Percentiles rank a stretch among this genome's conserved stretches.
These are phyloP conservation scores for Rhodomyrtus psidioides DNA, from an alignment of 441 rosid species.

Conservation along the genomic window DNA sequence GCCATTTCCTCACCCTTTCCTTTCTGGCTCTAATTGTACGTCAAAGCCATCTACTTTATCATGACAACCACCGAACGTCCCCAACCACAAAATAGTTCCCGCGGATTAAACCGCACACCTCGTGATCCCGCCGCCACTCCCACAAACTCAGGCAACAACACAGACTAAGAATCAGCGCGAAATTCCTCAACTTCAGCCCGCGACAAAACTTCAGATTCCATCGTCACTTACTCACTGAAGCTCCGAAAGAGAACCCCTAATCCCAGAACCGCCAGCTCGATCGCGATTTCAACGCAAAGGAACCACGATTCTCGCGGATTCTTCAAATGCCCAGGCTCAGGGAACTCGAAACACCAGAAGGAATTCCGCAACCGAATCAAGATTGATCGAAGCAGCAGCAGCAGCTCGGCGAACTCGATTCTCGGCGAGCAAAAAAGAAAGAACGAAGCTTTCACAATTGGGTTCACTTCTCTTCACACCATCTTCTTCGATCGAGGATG, in stretches of 20 bases:
- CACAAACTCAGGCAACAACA: background rate
- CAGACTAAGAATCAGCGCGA: background rate
- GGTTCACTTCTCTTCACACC: background rate
- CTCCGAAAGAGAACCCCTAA: background rate
- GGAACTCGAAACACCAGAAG: background rate
- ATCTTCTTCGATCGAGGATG: background rate
- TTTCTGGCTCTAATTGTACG: background rate
- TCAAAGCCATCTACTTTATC: background rate
- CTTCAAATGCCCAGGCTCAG: background rate
- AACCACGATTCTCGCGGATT: background rate
- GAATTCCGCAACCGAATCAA: background rate
- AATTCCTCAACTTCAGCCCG: background rate
- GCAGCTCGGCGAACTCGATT: background rate
- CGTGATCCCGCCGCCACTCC: background rate
- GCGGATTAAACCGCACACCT: background rate
- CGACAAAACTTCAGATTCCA: background rate
- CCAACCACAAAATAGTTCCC: background rate
- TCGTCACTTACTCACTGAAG: background rate
- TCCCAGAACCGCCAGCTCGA: background rate
- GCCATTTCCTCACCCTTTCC: constrained; percentile 32
- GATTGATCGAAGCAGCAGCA: background rate
- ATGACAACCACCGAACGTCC: background rate
- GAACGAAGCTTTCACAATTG: background rate
- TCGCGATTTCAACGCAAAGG: background rate
- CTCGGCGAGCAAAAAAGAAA: background rate